phyloP scores from a whole-genome alignment of 305 asterid species.

The Rubia balearica region DNA sequence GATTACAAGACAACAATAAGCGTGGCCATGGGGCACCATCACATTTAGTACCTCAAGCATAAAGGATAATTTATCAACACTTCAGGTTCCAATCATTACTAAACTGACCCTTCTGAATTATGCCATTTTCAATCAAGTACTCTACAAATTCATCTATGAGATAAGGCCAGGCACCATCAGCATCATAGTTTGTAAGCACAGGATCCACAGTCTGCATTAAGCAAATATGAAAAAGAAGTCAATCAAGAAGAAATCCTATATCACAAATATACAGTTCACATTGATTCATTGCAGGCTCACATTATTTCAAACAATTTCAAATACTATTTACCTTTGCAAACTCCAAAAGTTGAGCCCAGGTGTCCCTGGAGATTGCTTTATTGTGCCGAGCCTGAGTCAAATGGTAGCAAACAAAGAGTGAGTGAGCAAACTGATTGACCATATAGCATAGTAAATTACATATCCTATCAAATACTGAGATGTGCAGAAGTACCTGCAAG shows the following conservation, averaged over 20 bases:
- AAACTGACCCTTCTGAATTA: conserved; percentile 59
- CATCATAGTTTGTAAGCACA: conserved; percentile 74
- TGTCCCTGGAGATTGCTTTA: conserved; percentile 96
- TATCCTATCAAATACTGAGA: background rate
- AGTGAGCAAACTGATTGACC: background rate
- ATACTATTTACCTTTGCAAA: conserved; percentile 66
- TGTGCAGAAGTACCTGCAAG: conserved; percentile 55
- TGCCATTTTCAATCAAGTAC: conserved; percentile 61
- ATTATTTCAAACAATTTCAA: background rate
- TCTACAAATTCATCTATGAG: conserved; percentile 95
- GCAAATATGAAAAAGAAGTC: background rate
- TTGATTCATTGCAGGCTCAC: background rate
- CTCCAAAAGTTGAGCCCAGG: conserved; percentile 97
- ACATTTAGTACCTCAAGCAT: conserved; percentile 6
- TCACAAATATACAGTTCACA: background rate
- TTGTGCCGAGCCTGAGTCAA: conserved; percentile 78
- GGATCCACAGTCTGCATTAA: conserved; percentile 73
- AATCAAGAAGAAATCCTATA: too few relatives aligned
- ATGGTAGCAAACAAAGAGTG: conserved; percentile 12
- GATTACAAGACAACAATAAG: background rate
- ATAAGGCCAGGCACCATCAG: conserved; percentile 99
- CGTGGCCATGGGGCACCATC: conserved; percentile 6
- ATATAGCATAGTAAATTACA: background rate
- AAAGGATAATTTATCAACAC: conserved; percentile 25
- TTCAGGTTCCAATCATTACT: conserved; percentile 57